Base-by-base conservation (phyloP, 129 eudicot genomes). In the Escallonia rubra region DNA sequence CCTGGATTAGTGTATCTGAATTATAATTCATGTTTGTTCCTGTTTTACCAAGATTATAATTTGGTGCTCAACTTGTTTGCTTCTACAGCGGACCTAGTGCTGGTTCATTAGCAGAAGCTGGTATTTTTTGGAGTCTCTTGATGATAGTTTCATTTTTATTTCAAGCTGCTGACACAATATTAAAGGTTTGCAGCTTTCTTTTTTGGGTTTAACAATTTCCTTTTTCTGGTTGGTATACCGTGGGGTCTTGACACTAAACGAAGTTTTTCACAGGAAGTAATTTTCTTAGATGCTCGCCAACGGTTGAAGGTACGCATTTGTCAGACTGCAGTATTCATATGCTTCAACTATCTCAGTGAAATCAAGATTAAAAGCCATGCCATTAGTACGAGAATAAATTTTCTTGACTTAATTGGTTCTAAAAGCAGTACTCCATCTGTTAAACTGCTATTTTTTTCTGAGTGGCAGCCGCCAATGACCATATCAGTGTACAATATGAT, bases 131-230 rank as follows among this genome's bases (percentile, higher is more conserved):
- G 99, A 94, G 97, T 79, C 72, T 81, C 43, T 78, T 94, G 64
- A 94, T 94, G 99, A 83, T 94, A 15, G 75, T 81, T 68, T 94
- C 99, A 8, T 94, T 94, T 80, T 69, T 94, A 59, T 77, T 94
- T 67, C 99, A 94, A 89, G 99, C 99, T 34, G 95, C 90, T 10
- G 99, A 89, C 79, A 86, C 99, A 60, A 80, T 94, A 63, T 77
- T 94, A 60, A 94, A 94, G 99, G 99, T 89, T 73, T 41, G 60
- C 57, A 65, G n/a, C 51, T 74, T 70, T 43, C 59, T 61, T 74
- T 43, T 41, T 47, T 43, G 43, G 43, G 34, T 13, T 51, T 44
- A 16, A 45, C 15, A 7, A 13, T 11, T 57, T 63, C 58, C 43
- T 3, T 11, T 64, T 76, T 55, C 15, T 48, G 64, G 61, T 61